Conservation (phyloP, 345 rosid species). For the Barbarea vulgaris region DNA sequence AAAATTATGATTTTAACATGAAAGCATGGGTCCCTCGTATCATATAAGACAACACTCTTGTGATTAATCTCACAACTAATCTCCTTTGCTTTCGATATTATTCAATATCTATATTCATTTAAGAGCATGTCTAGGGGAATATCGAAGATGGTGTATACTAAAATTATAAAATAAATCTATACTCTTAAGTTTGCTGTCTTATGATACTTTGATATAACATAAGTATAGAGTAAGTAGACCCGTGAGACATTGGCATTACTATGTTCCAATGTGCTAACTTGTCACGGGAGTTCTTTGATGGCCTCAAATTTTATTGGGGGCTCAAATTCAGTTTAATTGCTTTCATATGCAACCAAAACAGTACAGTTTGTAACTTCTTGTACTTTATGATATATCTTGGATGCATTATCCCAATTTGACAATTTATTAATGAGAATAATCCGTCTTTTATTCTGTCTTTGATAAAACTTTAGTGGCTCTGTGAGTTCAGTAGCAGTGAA, state of each 20-base stretch:
- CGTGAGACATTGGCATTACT: constrained; percentile 40
- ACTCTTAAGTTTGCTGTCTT: constrained; percentile 1
- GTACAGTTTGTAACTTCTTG: constrained; percentile 5
- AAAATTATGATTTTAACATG: constrained; percentile 24
- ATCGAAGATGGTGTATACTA: constrained; percentile 9
- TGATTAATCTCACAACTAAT: constrained; percentile 26
- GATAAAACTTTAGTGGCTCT: constrained; percentile 13
- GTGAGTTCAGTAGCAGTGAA: constrained; percentile 16
- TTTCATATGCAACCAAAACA: constrained; percentile 33
- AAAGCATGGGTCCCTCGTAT: constrained; percentile 34
- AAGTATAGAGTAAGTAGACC: constrained; percentile 31
- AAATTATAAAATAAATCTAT: background rate
- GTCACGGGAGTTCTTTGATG: constrained; percentile 41
- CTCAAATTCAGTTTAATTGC: constrained; percentile 17
- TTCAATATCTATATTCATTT: constrained; percentile 11
- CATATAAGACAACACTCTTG: constrained; percentile 37
- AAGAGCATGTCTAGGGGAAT: constrained; percentile 21
- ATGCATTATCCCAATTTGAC: constrained; percentile 28
- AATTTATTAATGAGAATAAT: constrained; percentile 26
- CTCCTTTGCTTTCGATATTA: constrained; percentile 12
- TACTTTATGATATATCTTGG: constrained; percentile 33
- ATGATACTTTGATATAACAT: constrained; percentile 4
- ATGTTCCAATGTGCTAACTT: constrained; percentile 31
- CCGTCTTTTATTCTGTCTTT: background rate
- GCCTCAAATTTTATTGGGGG: constrained; percentile 23